Conservation (phyloP, 225 moss, liverwort and hornwort genomes). For the Lunularia cruciata region DNA sequence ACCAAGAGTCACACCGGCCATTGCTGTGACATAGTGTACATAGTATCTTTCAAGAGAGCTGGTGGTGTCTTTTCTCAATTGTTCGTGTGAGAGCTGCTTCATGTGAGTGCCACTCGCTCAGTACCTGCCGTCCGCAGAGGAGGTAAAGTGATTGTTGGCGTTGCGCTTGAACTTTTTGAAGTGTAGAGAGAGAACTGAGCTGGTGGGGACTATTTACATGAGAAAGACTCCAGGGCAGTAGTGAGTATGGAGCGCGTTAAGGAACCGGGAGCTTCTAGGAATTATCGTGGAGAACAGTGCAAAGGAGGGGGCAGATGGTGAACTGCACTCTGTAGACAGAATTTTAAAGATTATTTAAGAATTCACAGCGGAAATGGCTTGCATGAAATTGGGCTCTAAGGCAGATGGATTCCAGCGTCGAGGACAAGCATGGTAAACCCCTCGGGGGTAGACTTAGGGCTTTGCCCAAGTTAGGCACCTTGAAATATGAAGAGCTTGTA, state of each 20-base stretch:
- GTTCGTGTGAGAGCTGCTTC: constrained; percentile 3
- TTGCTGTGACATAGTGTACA: neutral
- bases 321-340: neutral
- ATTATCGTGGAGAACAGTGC: neutral
- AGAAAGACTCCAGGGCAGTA: constrained; percentile 12
- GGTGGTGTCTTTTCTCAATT: neutral
- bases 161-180: neutral
- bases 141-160: neutral
- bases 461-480: neutral
- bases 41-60: neutral
- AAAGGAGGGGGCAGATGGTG: constrained; percentile 7
- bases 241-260: constrained; percentile 32
- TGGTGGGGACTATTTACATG: neutral
- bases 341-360: neutral
- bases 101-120: neutral
- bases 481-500: neutral
- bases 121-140: neutral
- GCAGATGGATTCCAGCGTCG: constrained; percentile 56
- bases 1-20: neutral
- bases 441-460: neutral
- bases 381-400: constrained; percentile 60
- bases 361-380: constrained; percentile 36
- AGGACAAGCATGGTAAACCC: constrained; percentile 50
- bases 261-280: constrained; percentile 20
- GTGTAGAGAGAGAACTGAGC: no score